Base-by-base conservation (phyloP, 2,329 filamentous ascomycete species). In the Penicillium sp. region DNA sequence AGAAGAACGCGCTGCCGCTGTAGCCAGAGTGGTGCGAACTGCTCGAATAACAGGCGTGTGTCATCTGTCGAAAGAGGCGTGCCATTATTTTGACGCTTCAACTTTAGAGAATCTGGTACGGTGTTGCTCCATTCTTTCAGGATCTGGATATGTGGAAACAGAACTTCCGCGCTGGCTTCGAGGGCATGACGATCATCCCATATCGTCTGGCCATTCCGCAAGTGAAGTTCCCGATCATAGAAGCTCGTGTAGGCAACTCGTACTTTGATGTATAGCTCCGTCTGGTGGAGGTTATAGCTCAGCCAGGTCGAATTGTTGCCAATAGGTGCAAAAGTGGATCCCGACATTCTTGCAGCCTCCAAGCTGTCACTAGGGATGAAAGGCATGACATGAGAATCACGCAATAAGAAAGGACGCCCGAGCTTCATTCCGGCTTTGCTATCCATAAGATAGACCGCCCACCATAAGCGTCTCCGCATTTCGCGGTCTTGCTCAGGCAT, bases 381-480 rank as follows among this genome's bases (percentile, higher is more conserved):
- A 27, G 73, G 77, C 0, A 73, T 74, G 7, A 73, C 70, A 19
- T 72, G 54, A 15, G 69, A 67, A 19, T 71, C 58, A 33, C 75
- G 64, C 2, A 77, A 60, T 8, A 72, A 64, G 33, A 77, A 65
- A 1, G 64, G 63, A 2, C 64, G 64, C 4, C 64, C 64, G 19
- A 67, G 60, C 31, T 65, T 67, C 63, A 67, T 65, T 2, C 53
- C 51, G 1, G 43, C 29, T 47, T 81, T 81, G 57, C 70, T 76
- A 50, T 85, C 83, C 17, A 83, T 66, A 1, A 73, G 69, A 63
- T 78, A 84, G 1, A 85, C 63, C 0, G 68, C 69, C 81, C 81
- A 84, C 82, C 82, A 85, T 13, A 84, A 58, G 0, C 81, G 73
- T 61, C 77, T 81, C 5, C 79, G 77, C 57, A 82, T 66, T 60